phyloP scores from a whole-genome alignment of 306 rosid genomes.

The Quercus engelmannii region DNA sequence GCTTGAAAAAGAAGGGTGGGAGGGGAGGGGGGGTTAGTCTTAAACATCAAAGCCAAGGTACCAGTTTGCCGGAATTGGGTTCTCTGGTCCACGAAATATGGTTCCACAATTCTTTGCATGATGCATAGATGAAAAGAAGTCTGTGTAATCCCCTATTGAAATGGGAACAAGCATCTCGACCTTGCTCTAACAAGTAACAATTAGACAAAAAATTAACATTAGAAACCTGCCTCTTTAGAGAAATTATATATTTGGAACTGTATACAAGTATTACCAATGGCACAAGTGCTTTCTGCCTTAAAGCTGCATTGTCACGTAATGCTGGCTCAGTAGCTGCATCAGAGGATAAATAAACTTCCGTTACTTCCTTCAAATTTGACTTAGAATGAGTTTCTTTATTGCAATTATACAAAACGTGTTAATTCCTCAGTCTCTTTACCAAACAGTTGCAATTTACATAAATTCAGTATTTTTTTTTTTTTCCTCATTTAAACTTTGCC shows the following conservation, averaged over 20 bases:
- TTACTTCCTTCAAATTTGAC: neutral
- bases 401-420: neutral
- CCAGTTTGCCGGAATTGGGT: slow-evolving; percentile 71
- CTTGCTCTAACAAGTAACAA: slow-evolving; percentile 42
- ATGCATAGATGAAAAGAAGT: slow-evolving; percentile 78
- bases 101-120: slow-evolving; percentile 87
- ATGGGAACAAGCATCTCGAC: slow-evolving; percentile 81
- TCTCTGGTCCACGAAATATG: slow-evolving; percentile 74
- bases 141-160: slow-evolving; percentile 83
- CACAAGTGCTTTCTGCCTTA: slow-evolving; percentile 67
- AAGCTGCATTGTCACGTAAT: slow-evolving; percentile 67
- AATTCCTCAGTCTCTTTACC: neutral
- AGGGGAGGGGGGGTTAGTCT: neutral
- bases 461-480: neutral
- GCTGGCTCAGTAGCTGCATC: slow-evolving; percentile 71
- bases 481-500: neutral
- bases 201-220: slow-evolving; percentile 11
- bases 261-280: slow-evolving; percentile 55
- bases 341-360: slow-evolving; percentile 6
- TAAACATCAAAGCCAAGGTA: slow-evolving; percentile 20
- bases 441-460: neutral
- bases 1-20: neutral
- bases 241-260: slow-evolving; percentile 9
- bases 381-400: neutral
- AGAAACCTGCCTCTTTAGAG: slow-evolving; percentile 1